A percentile compares a stretch with the other conserved stretches of the same genome.
phyloP scores from a whole-genome alignment of 306 rosid species.

The Crataegus laevigata region DNA sequence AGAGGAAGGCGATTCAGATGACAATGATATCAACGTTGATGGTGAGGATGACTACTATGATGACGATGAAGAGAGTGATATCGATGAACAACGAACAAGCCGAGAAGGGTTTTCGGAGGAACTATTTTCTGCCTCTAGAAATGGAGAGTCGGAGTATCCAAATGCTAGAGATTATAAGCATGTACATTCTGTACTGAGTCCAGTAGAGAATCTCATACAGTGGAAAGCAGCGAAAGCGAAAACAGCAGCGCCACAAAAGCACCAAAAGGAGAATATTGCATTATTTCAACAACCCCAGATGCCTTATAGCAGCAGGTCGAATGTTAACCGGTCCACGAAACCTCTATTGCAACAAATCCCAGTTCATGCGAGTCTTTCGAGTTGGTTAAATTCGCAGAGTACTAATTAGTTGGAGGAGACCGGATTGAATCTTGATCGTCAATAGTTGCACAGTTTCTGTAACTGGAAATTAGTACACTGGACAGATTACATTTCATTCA shows the following conservation, averaged over 20 bases:
- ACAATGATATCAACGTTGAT: slow-evolving; percentile 19
- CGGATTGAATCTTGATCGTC: not conserved
- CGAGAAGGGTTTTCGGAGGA: slow-evolving; percentile 24
- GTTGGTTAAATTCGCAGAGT: slow-evolving; percentile 54
- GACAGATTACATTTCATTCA: not conserved
- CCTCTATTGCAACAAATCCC: slow-evolving; percentile 49
- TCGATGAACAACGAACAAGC: slow-evolving; percentile 16
- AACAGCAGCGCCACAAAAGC: slow-evolving; percentile 41
- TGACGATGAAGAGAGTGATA: slow-evolving; percentile 5
- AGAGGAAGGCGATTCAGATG: slow-evolving; percentile 55
- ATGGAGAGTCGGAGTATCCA: not conserved
- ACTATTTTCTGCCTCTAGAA: slow-evolving; percentile 9
- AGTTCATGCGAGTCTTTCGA: slow-evolving; percentile 76
- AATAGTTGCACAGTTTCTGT: not conserved
- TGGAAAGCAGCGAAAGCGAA: slow-evolving; percentile 87
- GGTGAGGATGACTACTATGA: slow-evolving; percentile 24
- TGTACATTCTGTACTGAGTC: slow-evolving; percentile 56
- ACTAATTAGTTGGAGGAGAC: slow-evolving; percentile 15
- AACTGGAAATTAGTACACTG: not conserved
- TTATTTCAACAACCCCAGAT: slow-evolving; percentile 19
- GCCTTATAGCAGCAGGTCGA: slow-evolving; percentile 18
- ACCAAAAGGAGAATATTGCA: slow-evolving; percentile 53
- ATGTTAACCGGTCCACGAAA: slow-evolving; percentile 40
- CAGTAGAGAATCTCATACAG: slow-evolving; percentile 72
- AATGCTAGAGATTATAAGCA: slow-evolving; percentile 7